These are phyloP conservation scores for Chaetomiaceae sp. DNA, from an alignment of 2,329 filamentous ascomycete genomes.

Conservation along the genomic window DNA sequence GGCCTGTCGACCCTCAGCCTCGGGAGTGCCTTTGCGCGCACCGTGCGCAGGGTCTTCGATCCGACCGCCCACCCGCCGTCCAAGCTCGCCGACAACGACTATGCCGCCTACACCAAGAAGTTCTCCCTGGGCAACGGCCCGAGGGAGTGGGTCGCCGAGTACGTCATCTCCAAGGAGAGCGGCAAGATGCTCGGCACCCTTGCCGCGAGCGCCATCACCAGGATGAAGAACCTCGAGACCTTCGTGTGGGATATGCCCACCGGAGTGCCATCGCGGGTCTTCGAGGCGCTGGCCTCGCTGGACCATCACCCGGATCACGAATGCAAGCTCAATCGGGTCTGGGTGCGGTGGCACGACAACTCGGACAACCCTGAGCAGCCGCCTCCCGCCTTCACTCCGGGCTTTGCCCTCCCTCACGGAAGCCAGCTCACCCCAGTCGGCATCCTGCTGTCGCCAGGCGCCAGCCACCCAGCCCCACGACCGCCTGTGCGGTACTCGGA, in stretches of 20 bases:
- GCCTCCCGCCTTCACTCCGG: conserved; percentile 20
- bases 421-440: conserved; percentile 38
- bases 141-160: conserved; percentile 70
- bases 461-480: conserved; percentile 27
- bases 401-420: conserved; percentile 27
- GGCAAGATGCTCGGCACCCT: conserved; percentile 86
- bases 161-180: conserved; percentile 73
- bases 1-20: conserved; percentile 74
- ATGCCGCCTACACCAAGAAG: conserved; percentile 71
- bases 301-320: conserved; percentile 53
- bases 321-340: conserved; percentile 66
- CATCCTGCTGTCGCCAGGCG: conserved; percentile 30
- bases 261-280: conserved; percentile 73
- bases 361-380: conserved; percentile 36
- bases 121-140: conserved; percentile 83
- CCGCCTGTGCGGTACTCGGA: conserved; percentile 44
- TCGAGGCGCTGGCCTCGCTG: conserved; percentile 68
- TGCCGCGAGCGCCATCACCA: conserved; percentile 69
- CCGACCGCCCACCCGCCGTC: conserved; percentile 19
- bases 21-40: conserved; percentile 44
- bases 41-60: conserved; percentile 30
- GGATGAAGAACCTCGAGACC: conserved; percentile 74
- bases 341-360: conserved; percentile 81
- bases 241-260: conserved; percentile 91
- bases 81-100: conserved; percentile 52